These are phyloP conservation scores for Sphaerostilbella broomeana DNA, from an alignment of 2,329 filamentous ascomycete genomes.

Conservation along the genomic window DNA sequence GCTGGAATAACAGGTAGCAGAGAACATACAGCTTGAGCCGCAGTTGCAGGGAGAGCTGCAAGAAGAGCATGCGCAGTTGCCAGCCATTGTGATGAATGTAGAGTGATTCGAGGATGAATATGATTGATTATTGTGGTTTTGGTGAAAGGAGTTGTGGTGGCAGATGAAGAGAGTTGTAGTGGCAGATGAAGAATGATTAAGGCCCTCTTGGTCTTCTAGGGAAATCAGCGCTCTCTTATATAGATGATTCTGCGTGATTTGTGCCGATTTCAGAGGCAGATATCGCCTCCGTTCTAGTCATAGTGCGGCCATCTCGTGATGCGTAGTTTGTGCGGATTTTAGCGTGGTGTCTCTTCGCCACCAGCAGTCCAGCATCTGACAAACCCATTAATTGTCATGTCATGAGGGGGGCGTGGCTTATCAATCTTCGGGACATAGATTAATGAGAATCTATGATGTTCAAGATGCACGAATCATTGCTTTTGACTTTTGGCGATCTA, in stretches of 20 bases:
- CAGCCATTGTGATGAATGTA: slow-evolving; percentile 28
- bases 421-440: too few relatives aligned
- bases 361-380: too few relatives aligned
- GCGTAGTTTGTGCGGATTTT: slow-evolving; percentile 14
- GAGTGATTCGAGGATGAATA: not conserved
- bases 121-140: not conserved
- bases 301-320: not conserved
- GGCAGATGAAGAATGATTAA: not conserved
- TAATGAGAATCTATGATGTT: too few relatives aligned
- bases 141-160: not conserved
- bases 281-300: too few relatives aligned
- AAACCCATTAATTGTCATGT: too few relatives aligned
- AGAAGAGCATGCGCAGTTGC: slow-evolving; percentile 31
- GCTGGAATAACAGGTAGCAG: too few relatives aligned
- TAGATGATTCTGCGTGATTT: slow-evolving; percentile 8
- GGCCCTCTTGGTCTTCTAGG: not conserved
- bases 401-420: too few relatives aligned
- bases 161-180: not conserved
- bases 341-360: too few relatives aligned
- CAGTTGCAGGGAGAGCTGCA: slow-evolving; percentile 30
- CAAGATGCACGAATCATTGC: too few relatives aligned
- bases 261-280: slow-evolving; percentile 1
- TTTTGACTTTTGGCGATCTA: too few relatives aligned
- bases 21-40: slow-evolving; percentile 29
- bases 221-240: slow-evolving; percentile 4